A percentile compares a stretch with the other conserved stretches of the same genome.
These are phyloP conservation scores for Zoysia pacifica DNA, from an alignment of 176 grass and related monocot genomes.

Conservation along the genomic window DNA sequence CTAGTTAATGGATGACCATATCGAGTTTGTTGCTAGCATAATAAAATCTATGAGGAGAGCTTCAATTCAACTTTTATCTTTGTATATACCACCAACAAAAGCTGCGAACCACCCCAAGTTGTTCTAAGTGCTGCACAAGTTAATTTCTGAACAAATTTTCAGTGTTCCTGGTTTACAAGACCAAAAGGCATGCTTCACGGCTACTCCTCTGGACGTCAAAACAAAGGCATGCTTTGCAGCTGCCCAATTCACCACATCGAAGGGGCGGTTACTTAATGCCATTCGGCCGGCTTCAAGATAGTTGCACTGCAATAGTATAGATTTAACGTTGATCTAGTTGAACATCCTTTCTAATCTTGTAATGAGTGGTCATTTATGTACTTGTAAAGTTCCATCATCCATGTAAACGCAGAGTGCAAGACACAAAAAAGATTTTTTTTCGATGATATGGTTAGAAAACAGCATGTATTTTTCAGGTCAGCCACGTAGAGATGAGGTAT, in stretches of 20 bases:
- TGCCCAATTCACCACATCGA: slow-evolving; percentile 36
- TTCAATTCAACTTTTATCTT: slow-evolving; percentile 32
- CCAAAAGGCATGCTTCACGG: slow-evolving; percentile 49
- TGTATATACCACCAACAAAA: slow-evolving; percentile 17
- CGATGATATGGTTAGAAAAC: slow-evolving; percentile 40
- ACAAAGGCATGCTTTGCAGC: slow-evolving; percentile 32
- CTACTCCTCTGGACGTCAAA: slow-evolving; percentile 14
- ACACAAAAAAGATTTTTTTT: slow-evolving; percentile 40
- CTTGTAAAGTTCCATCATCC: slow-evolving; percentile 36
- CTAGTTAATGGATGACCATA: too few relatives aligned
- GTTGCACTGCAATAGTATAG: background rate
- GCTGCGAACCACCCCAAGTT: background rate
- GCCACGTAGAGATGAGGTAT: slow-evolving; percentile 38
- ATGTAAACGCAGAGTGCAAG: slow-evolving; percentile 27
- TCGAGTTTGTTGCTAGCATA: background rate
- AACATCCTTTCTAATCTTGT: slow-evolving; percentile 27
- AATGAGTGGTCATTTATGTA: slow-evolving; percentile 15
- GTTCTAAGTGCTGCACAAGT: slow-evolving; percentile 6
- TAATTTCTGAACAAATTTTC: slow-evolving; percentile 22
- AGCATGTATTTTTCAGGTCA: slow-evolving; percentile 48
- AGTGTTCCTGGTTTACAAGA: slow-evolving; percentile 38
- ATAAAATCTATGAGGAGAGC: slow-evolving; percentile 1
- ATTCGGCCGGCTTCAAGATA: slow-evolving; percentile 27
- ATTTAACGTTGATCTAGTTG: background rate
- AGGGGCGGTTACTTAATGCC: slow-evolving; percentile 32